Percentiles rank a stretch among this genome's conserved stretches.
Conservation (phyloP, 768 basidiomycete genomes). For the Tulasnella sp. region DNA sequence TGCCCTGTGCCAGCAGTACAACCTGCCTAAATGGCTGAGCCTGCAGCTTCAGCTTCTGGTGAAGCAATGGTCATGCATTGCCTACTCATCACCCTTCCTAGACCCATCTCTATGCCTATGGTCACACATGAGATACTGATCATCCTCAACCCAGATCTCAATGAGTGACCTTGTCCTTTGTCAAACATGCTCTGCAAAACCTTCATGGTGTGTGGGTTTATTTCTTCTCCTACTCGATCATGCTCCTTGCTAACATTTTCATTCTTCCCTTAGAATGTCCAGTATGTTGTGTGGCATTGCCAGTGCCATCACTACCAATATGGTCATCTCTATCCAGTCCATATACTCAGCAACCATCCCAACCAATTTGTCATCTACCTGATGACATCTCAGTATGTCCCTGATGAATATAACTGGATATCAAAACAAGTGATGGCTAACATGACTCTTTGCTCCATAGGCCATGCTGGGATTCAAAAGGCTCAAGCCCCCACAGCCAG, state of each 20-base stretch:
- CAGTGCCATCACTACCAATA: constrained; percentile 27
- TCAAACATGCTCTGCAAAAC: constrained; percentile 41
- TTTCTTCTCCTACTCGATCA: neutral
- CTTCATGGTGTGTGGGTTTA: constrained; percentile 37
- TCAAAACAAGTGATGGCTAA: too few relatives aligned
- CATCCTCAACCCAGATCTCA: constrained; percentile 44
- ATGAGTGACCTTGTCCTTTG: constrained; percentile 49
- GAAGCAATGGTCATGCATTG: constrained; percentile 4
- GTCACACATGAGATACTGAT: constrained; percentile 36
- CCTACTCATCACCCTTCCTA: neutral
- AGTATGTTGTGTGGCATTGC: constrained; percentile 11
- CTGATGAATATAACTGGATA: too few relatives aligned
- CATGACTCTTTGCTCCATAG: too few relatives aligned
- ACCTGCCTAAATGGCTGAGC: neutral
- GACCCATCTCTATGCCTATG: constrained; percentile 12
- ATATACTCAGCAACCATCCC: constrained; percentile 35
- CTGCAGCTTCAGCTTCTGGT: neutral
- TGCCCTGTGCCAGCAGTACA: neutral
- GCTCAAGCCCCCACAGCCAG: too few relatives aligned
- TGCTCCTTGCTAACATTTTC: neutral
- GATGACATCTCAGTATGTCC: constrained; percentile 32
- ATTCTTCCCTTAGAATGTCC: constrained; percentile 17
- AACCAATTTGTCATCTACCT: constrained; percentile 26
- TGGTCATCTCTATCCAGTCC: constrained; percentile 31
- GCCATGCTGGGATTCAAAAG: too few relatives aligned